Evolutionary conservation across 495 filamentous ascomycete species (phyloP), one percentile per base, ranked within the genome.

Genomic region (Xeromyces bisporus): DNA sequence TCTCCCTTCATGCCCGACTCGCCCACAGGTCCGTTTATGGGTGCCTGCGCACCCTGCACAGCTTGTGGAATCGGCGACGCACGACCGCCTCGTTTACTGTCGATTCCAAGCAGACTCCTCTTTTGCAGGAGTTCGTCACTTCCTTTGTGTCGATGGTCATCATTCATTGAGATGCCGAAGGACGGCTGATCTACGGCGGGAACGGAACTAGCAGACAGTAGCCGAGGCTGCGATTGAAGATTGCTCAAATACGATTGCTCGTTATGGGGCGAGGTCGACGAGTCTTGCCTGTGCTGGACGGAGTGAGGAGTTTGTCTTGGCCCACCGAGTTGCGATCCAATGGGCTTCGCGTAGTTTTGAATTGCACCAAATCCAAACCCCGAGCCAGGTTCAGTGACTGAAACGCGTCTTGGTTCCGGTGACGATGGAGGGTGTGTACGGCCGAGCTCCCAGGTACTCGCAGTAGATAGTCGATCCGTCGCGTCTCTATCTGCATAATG

Each of bases 1-100:
- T 92, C 85, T 47, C 74, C 85, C 62, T 92, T 93, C 44, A 93
- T 85, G 7, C 73, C 72, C 0, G 84, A 75, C 41, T 91, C 83
- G 4, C 73, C 77, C 14, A 71, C 71, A 2, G 80, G 77, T 9
- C 77, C 77, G 20, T 75, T 63, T 20, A 73, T 65, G 39, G 80
- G 77, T 18, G 74, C 77, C 55, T 91, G 83, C 4, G 82, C 85
- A 11, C 85, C 85, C 44, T 93, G 85, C 2, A 93, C 85, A 7
- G 85, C 84, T 53, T 93, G 85, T 4, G 85, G 85, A 10, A 92
- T 58, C 0, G 85, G 85, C 14, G 85, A 93, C n/a, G 59, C 54
- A 16, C 62, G 64, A 0, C 66, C 62, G n/a, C 53, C 45, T 14
- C 59, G 52, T 36, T 62, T 64, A 15, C 48, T 53, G 29, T 66